A percentile compares a stretch with the other conserved stretches of the same genome.
Conservation (phyloP, 1,284 basidiomycete species). For the Heterobasidion parviporum region DNA sequence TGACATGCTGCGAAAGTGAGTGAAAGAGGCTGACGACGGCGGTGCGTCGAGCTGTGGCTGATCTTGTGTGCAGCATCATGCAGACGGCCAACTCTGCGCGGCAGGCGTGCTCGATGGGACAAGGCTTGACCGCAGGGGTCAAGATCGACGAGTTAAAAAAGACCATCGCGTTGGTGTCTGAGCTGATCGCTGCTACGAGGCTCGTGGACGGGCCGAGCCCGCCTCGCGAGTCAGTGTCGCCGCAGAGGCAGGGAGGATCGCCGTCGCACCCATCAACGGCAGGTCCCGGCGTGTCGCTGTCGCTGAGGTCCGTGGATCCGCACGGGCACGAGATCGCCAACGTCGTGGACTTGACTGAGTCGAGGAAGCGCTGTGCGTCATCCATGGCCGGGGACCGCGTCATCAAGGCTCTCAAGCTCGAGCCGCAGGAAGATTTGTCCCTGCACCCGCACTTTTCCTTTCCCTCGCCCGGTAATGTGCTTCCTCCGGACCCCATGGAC, state of each 20-base stretch:
- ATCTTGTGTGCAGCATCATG: slow-evolving; percentile 30
- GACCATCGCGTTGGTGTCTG: slow-evolving; percentile 37
- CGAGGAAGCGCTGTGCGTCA: slow-evolving; percentile 63
- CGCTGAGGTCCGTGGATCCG: slow-evolving; percentile 10
- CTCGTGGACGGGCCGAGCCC: slow-evolving; percentile 27
- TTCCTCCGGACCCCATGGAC: slow-evolving; percentile 2
- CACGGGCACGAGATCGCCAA: slow-evolving; percentile 16
- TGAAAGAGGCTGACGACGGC: neutral
- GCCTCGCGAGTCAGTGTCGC: slow-evolving; percentile 11
- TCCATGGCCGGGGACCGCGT: slow-evolving; percentile 50
- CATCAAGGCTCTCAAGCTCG: slow-evolving; percentile 58
- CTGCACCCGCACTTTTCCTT: slow-evolving; percentile 17
- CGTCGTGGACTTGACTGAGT: slow-evolving; percentile 21
- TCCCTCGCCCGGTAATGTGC: slow-evolving; percentile 14
- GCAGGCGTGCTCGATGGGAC: slow-evolving; percentile 37
- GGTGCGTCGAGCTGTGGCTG: slow-evolving; percentile 4
- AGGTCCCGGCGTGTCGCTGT: slow-evolving; percentile 15
- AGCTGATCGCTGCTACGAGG: slow-evolving; percentile 38
- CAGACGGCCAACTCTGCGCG: slow-evolving; percentile 39
- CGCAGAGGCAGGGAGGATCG: slow-evolving; percentile 6
- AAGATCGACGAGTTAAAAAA: slow-evolving; percentile 39
- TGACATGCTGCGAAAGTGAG: slow-evolving; percentile 32
- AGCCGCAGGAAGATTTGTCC: slow-evolving; percentile 49
- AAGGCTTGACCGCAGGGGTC: slow-evolving; percentile 33
- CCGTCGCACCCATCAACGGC: slow-evolving; percentile 11